phyloP scores from a whole-genome alignment of 805 yeast species.

The Soucietia sequanensis region DNA sequence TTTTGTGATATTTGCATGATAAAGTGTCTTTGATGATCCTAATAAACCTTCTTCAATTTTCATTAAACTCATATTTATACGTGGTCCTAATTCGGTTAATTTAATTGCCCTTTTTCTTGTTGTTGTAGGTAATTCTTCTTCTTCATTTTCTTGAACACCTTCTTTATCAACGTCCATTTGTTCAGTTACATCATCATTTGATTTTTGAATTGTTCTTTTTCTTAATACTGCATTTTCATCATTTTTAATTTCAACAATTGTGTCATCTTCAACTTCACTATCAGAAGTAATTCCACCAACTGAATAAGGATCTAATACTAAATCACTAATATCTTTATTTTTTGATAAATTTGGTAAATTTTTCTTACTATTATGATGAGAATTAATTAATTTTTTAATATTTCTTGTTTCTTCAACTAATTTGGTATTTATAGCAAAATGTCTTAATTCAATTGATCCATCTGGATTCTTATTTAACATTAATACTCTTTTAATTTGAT shows the following conservation, averaged over 20 bases:
- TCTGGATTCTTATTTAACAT: slow-evolving; percentile 74
- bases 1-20: slow-evolving; percentile 72
- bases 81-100: slow-evolving; percentile 90
- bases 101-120: slow-evolving; percentile 80
- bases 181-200: slow-evolving; percentile 16
- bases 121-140: slow-evolving; percentile 14
- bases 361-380: slow-evolving; percentile 59
- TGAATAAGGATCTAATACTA: slow-evolving; percentile 79
- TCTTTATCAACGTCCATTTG: slow-evolving; percentile 13
- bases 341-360: slow-evolving; percentile 67
- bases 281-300: slow-evolving; percentile 83
- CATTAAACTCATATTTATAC: slow-evolving; percentile 69
- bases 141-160: slow-evolving; percentile 12
- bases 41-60: slow-evolving; percentile 89
- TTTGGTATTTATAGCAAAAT: slow-evolving; percentile 84
- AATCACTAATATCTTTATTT: slow-evolving; percentile 76
- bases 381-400: slow-evolving; percentile 65
- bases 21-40: slow-evolving; percentile 83
- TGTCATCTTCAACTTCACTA: slow-evolving; percentile 92
- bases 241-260: slow-evolving; percentile 58
- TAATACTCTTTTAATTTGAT: slow-evolving; percentile 77
- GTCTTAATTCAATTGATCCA: slow-evolving; percentile 80
- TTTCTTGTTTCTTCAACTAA: slow-evolving; percentile 74
- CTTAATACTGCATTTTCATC: slow-evolving; percentile 17
- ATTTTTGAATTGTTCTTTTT: slow-evolving; percentile 19